Conservation (phyloP, 768 basidiomycete species). For the Hortiboletus flavorubellus region DNA sequence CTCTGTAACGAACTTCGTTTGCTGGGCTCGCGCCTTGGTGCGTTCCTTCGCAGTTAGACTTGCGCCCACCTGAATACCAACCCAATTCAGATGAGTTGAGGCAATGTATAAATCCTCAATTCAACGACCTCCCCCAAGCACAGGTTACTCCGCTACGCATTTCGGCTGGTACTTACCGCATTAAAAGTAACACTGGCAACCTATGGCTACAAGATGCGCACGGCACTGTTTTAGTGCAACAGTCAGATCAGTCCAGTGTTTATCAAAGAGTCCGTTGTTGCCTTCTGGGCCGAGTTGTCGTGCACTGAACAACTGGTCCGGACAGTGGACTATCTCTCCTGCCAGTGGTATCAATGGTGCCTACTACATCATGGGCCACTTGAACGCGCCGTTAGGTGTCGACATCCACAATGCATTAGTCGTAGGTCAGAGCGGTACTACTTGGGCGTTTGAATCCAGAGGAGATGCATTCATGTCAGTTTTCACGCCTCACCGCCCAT, state of each 20-base stretch:
- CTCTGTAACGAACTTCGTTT: not conserved
- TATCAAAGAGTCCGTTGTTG: not conserved
- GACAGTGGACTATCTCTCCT: not conserved
- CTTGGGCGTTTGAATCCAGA: slow-evolving; percentile 7
- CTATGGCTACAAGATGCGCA: not conserved
- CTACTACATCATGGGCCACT: not conserved
- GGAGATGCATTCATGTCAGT: slow-evolving; percentile 1
- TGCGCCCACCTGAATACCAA: not conserved
- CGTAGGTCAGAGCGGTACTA: not conserved
- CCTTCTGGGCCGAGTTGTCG: not conserved
- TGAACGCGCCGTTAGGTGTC: not conserved
- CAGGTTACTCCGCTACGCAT: not conserved
- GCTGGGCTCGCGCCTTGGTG: not conserved
- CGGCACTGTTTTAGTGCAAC: not conserved
- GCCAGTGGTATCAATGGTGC: not conserved
- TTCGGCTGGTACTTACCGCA: not conserved
- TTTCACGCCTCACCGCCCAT: not conserved
- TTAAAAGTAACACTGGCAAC: not conserved
- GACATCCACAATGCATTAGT: not conserved
- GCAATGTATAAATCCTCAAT: not conserved
- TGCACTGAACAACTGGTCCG: not conserved
- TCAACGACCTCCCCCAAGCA: not conserved
- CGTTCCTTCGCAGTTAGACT: not conserved
- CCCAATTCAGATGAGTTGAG: not conserved
- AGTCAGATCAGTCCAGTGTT: not conserved